Evolutionary conservation across 371 early-diverging fungal species (phyloP).

Genomic region (Mucor velutinosus): DNA sequence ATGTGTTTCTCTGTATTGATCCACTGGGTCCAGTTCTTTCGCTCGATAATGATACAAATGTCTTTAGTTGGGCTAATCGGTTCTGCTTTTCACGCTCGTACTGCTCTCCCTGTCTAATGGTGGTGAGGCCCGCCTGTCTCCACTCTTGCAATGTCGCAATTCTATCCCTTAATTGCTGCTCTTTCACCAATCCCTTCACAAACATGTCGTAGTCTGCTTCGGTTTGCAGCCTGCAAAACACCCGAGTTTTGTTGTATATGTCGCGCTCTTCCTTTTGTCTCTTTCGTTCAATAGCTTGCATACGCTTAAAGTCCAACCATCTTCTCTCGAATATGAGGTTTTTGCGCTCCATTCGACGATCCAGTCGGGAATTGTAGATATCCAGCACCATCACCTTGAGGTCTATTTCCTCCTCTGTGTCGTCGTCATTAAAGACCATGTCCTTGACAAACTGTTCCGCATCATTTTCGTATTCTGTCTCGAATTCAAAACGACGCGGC

Average conservation of each 20-base stretch:
- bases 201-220: constrained; percentile 82
- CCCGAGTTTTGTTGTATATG: constrained; percentile 74
- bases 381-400: constrained; percentile 91
- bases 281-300: constrained; percentile 78
- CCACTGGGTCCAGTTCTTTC: constrained; percentile 34
- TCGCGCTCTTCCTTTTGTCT: constrained; percentile 87
- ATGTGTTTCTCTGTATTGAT: constrained; percentile 22
- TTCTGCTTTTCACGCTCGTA: constrained; percentile 69
- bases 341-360: constrained; percentile 84
- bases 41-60: constrained; percentile 40
- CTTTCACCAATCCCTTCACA: constrained; percentile 79
- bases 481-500: constrained; percentile 98
- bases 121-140: constrained; percentile 85
- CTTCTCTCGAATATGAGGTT: constrained; percentile 86
- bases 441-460: constrained; percentile 95
- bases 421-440: constrained; percentile 88
- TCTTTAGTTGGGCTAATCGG: constrained; percentile 43
- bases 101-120: constrained; percentile 71
- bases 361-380: constrained; percentile 89
- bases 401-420: constrained; percentile 84
- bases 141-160: constrained; percentile 91
- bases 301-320: constrained; percentile 84
- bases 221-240: constrained; percentile 89
- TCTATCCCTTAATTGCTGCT: constrained; percentile 70
- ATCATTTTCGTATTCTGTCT: constrained; percentile 95